Conservation (phyloP, 2,329 filamentous ascomycete genomes). For the Thielaviopsis musarum region DNA sequence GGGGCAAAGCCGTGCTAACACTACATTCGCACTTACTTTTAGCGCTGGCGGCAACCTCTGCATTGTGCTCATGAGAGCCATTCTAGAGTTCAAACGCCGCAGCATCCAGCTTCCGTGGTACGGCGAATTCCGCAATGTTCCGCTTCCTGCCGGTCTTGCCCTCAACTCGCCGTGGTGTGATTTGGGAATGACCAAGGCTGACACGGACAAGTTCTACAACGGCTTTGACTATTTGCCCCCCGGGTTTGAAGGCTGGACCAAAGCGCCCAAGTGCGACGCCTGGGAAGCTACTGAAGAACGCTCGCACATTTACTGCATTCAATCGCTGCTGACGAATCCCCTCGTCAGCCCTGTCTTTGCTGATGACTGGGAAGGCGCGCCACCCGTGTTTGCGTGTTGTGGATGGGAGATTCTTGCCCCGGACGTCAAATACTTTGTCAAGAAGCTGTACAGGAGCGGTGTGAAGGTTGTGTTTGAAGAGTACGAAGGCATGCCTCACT, state of each 20-base stretch:
- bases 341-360: conserved; percentile 46
- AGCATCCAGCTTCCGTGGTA: conserved; percentile 39
- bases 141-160: conserved; percentile 49
- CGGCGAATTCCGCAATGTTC: conserved; percentile 38
- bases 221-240: conserved; percentile 29
- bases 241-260: conserved; percentile 9
- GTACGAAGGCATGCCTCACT: conserved; percentile 70
- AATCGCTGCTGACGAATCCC: conserved; percentile 43
- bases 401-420: conserved; percentile 59
- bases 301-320: conserved; percentile 35
- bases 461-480: conserved; percentile 50
- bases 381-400: conserved; percentile 50
- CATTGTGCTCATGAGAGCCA: conserved; percentile 48
- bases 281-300: conserved; percentile 40
- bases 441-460: conserved; percentile 36
- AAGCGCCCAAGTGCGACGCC: conserved; percentile 31
- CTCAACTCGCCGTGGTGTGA: conserved; percentile 56
- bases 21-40: not conserved
- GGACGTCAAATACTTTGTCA: conserved; percentile 45
- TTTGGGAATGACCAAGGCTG: conserved; percentile 36
- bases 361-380: conserved; percentile 40
- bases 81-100: conserved; percentile 43
- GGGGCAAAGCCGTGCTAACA: not conserved
- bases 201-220: conserved; percentile 16
- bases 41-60: conserved; percentile 58